Evolutionary conservation across 2,329 filamentous ascomycete species (phyloP).

Genomic region (Xylaria digitata): DNA sequence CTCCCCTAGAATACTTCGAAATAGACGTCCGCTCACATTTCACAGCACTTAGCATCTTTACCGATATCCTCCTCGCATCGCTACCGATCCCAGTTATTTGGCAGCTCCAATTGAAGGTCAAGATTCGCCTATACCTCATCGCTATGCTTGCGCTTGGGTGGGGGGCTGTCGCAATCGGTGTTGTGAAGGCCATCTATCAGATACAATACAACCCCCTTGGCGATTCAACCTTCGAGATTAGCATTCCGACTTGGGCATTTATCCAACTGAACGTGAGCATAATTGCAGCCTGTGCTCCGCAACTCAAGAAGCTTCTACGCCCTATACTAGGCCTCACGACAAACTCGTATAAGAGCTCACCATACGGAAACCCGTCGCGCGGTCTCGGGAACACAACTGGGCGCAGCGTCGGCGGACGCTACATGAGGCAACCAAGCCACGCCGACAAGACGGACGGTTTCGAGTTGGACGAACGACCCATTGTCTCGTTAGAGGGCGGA

Average conservation of each 20-base stretch:
- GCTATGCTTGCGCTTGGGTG: slow-evolving; percentile 57
- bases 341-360: slow-evolving; percentile 21
- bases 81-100: slow-evolving; percentile 57
- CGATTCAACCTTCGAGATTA: slow-evolving; percentile 51
- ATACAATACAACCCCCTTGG: slow-evolving; percentile 49
- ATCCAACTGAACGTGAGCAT: slow-evolving; percentile 56
- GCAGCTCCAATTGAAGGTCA: slow-evolving; percentile 55
- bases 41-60: slow-evolving; percentile 55
- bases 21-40: background rate
- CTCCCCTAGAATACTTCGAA: slow-evolving; percentile 13
- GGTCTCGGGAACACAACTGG: slow-evolving; percentile 25
- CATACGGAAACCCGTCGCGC: slow-evolving; percentile 26
- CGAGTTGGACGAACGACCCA: slow-evolving; percentile 36
- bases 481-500: slow-evolving; percentile 24
- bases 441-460: slow-evolving; percentile 29
- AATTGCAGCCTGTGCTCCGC: slow-evolving; percentile 55
- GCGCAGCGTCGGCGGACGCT: slow-evolving; percentile 28
- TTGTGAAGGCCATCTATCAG: slow-evolving; percentile 55
- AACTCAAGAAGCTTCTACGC: slow-evolving; percentile 47
- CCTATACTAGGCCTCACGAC: slow-evolving; percentile 30
- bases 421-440: slow-evolving; percentile 28
- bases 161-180: slow-evolving; percentile 54
- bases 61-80: slow-evolving; percentile 57
- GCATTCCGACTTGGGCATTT: slow-evolving; percentile 49
- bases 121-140: slow-evolving; percentile 54